These are phyloP conservation scores for Cladorrhinum sp. DNA, from an alignment of 2,329 filamentous ascomycete genomes.

Conservation along the genomic window DNA sequence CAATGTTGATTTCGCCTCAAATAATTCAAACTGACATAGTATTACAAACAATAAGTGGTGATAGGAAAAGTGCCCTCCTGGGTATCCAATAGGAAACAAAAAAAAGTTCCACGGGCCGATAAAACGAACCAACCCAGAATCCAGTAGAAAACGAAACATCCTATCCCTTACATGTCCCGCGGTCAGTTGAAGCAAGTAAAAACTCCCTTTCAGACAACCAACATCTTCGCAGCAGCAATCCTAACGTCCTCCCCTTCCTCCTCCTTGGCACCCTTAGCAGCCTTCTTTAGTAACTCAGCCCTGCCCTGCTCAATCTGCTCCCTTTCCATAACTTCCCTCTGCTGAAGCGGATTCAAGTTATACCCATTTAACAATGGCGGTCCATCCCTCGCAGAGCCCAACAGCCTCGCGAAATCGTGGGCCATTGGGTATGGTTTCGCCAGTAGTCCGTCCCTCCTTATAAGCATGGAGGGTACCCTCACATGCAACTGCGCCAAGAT, in stretches of 20 bases:
- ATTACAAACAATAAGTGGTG: no score
- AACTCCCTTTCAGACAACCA: conserved; percentile 8
- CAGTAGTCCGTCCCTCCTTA: conserved; percentile 52
- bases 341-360: conserved; percentile 44
- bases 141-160: no score
- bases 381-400: conserved; percentile 38
- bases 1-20: no score
- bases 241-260: conserved; percentile 1
- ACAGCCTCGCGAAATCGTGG: conserved; percentile 44
- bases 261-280: conserved; percentile 15
- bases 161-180: no score
- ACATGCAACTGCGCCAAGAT: conserved; percentile 55
- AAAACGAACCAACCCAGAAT: no score
- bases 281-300: conserved; percentile 41
- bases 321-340: conserved; percentile 47
- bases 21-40: no score
- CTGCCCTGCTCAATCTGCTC: conserved; percentile 44
- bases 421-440: conserved; percentile 42
- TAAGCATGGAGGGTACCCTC: conserved; percentile 61
- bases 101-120: no score
- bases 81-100: no score
- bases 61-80: no score
- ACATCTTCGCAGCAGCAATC: conserved; percentile 3
- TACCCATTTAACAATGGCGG: conserved; percentile 35
- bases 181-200: neutral